These are phyloP conservation scores for Smittium mucronatum DNA, from an alignment of 371 early-diverging fungal species.

Conservation along the genomic window DNA sequence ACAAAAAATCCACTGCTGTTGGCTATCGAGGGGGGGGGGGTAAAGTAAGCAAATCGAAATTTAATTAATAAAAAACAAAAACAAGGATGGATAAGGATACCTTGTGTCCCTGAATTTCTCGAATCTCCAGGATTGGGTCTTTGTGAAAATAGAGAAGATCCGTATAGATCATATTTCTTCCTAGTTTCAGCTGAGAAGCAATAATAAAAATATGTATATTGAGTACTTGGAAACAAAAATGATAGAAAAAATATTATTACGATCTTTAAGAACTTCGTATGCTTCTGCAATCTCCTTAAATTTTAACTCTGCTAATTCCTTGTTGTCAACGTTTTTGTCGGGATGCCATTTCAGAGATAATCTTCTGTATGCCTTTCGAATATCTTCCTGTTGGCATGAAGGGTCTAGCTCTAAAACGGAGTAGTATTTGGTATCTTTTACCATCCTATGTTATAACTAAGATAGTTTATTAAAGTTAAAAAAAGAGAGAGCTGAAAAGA, in stretches of 20 bases:
- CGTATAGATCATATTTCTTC: constrained; percentile 67
- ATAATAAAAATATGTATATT: not conserved
- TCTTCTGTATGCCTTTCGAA: constrained; percentile 87
- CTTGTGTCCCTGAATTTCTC: not conserved
- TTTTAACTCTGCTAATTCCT: constrained; percentile 47
- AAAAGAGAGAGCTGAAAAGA: not conserved
- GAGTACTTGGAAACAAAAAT: not conserved
- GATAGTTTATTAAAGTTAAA: not conserved
- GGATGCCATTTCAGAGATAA: constrained; percentile 54
- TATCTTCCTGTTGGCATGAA: constrained; percentile 58
- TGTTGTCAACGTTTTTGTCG: constrained; percentile 49
- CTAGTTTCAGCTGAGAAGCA: constrained; percentile 44
- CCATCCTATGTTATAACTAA: constrained; percentile 16
- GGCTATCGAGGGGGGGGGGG: no score
- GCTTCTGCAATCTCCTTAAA: constrained; percentile 77
- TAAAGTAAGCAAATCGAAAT: no score
- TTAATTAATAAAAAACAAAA: no score
- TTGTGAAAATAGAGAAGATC: constrained; percentile 62
- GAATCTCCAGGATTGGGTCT: constrained; percentile 4
- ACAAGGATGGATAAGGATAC: not conserved
- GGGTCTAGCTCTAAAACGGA: constrained; percentile 72
- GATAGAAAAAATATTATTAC: constrained; percentile 1
- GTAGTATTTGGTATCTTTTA: constrained; percentile 48
- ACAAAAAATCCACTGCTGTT: no score
- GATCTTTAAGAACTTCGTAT: constrained; percentile 88